Evolutionary conservation across 2,329 filamentous ascomycete species (phyloP).

Genomic region (Ophiocordyceps camponoti-leonardi): DNA sequence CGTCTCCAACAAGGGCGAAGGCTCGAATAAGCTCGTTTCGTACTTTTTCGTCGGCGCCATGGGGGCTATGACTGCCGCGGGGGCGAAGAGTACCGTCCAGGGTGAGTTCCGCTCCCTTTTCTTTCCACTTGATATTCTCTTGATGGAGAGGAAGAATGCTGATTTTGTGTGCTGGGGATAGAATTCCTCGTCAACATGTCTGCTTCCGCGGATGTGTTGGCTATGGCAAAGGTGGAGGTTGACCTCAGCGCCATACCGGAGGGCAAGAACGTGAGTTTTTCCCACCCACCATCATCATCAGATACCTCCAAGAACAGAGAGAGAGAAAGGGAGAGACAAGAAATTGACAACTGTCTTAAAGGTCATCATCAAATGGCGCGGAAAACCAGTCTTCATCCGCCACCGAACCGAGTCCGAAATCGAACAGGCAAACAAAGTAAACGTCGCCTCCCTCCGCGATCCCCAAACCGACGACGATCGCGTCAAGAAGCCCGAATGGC

Average conservation of each 20-base stretch:
- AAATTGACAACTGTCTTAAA: not conserved
- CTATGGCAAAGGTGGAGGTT: slow-evolving; percentile 98
- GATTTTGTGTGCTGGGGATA: slow-evolving; percentile 22
- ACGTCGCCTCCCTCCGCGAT: slow-evolving; percentile 72
- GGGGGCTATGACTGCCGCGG: slow-evolving; percentile 79
- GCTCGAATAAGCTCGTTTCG: slow-evolving; percentile 70
- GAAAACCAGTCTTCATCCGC: slow-evolving; percentile 99
- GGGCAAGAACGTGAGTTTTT: slow-evolving; percentile 82
- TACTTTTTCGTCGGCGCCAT: slow-evolving; percentile 99
- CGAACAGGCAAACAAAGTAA: slow-evolving; percentile 79
- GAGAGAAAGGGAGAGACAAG: not conserved
- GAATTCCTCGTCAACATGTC: slow-evolving; percentile 99
- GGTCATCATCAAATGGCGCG: slow-evolving; percentile 99
- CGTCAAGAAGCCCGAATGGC: slow-evolving; percentile 97
- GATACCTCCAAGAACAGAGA: not conserved
- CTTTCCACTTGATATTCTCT: no score
- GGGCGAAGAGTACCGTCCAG: slow-evolving; percentile 95
- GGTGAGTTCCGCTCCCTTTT: slow-evolving; percentile 22
- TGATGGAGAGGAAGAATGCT: slow-evolving; percentile 1
- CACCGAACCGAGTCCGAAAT: slow-evolving; percentile 92
- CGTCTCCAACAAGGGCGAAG: slow-evolving; percentile 49
- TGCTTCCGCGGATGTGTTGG: slow-evolving; percentile 92
- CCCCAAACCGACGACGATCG: slow-evolving; percentile 82
- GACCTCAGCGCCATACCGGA: slow-evolving; percentile 85
- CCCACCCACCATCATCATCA: not conserved